A percentile compares a stretch with the other conserved stretches of the same genome.
These are phyloP conservation scores for Teratosphaeria epicoccoides DNA, from an alignment of 2,329 filamentous ascomycete species.

Conservation along the genomic window DNA sequence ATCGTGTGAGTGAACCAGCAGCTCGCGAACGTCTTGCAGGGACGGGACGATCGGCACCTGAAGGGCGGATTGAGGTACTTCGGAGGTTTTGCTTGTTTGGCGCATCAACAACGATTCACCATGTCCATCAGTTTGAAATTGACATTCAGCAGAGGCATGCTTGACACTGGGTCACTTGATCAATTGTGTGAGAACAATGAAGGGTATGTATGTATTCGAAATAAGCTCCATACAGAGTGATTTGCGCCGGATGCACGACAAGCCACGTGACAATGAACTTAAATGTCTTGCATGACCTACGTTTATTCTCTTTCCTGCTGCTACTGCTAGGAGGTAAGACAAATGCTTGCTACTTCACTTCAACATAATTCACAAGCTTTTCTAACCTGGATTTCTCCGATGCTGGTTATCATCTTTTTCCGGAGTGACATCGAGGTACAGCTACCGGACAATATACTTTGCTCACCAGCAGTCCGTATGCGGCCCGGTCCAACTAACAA, in stretches of 20 bases:
- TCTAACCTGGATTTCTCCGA: no score
- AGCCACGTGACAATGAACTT: no score
- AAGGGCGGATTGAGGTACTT: background rate
- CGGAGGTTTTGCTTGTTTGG: background rate
- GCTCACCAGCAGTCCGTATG: background rate
- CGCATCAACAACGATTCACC: background rate
- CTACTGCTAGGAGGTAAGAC: no score
- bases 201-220: no score
- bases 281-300: no score
- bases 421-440: background rate
- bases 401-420: background rate
- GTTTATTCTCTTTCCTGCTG: no score
- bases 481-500: background rate
- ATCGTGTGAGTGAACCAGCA: background rate
- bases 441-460: background rate
- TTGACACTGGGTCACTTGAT: background rate
- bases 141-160: background rate
- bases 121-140: background rate
- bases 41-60: background rate
- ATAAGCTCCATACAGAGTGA: no score
- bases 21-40: background rate
- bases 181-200: background rate
- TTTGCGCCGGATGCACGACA: no score
- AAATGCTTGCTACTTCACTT: no score
- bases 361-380: no score